Evolutionary conservation across 768 basidiomycete species (phyloP).

Genomic region (Auricularia sp.): DNA sequence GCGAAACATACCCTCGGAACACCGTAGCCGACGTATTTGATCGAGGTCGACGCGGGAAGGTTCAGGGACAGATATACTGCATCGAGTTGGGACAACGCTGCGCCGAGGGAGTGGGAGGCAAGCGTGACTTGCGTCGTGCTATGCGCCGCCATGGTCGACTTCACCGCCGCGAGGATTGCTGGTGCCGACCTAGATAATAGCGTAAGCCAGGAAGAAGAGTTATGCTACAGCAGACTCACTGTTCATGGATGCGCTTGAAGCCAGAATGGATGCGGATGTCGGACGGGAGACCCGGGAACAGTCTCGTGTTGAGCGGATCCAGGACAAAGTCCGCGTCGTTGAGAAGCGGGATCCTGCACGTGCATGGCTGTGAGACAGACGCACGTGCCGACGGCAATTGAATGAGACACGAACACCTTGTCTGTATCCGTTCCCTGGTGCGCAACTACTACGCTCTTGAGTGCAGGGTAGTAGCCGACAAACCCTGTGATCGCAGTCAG

Average conservation of each 20-base stretch:
- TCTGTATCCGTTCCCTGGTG: conserved; percentile 25
- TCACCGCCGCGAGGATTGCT: conserved; percentile 20
- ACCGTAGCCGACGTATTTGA: conserved; percentile 25
- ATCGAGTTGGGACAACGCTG: conserved; percentile 29
- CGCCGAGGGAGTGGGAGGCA: conserved; percentile 32
- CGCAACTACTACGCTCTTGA: conserved; percentile 17
- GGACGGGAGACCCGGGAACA: conserved; percentile 10
- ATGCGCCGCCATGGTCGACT: conserved; percentile 14
- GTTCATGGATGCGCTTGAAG: conserved; percentile 34
- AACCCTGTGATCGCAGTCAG: conserved; percentile 28
- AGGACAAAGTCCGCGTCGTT: conserved; percentile 25
- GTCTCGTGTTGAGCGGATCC: conserved; percentile 5
- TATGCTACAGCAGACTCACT: conserved; percentile 17
- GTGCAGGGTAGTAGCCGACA: conserved; percentile 38
- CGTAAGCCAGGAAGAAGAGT: not conserved
- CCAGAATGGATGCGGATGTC: conserved; percentile 36
- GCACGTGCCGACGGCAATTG: not conserved
- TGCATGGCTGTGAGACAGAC: not conserved
- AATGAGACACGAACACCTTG: conserved; percentile 16
- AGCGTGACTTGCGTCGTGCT: conserved; percentile 16
- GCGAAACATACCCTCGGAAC: conserved; percentile 23
- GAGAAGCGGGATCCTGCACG: conserved; percentile 13
- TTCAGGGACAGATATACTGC: conserved; percentile 31
- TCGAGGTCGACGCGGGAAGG: conserved; percentile 21
- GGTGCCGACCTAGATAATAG: conserved; percentile 16